phyloP scores from a whole-genome alignment of 2,329 filamentous ascomycete species.

The Trichothecium sympodiale region DNA sequence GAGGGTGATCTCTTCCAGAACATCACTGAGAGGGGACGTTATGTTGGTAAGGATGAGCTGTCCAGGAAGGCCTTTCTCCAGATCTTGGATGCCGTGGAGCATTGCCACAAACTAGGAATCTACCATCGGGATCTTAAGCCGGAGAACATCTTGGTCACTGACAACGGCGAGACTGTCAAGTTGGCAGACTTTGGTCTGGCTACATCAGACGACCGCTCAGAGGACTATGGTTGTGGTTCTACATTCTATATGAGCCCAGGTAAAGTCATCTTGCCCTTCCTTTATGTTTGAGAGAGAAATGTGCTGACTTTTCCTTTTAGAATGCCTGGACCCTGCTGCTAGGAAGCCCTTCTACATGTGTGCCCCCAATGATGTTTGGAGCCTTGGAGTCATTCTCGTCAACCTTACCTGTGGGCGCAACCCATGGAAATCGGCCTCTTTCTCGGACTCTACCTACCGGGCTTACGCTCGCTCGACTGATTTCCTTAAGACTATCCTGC shows the following conservation, averaged over 20 bases:
- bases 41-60: slow-evolving; percentile 82
- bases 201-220: slow-evolving; percentile 70
- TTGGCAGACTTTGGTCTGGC: slow-evolving; percentile 96
- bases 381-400: slow-evolving; percentile 92
- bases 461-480: slow-evolving; percentile 76
- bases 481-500: slow-evolving; percentile 88
- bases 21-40: slow-evolving; percentile 91
- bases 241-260: slow-evolving; percentile 99
- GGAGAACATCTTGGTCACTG: slow-evolving; percentile 90
- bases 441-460: slow-evolving; percentile 89
- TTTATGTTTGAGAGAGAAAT: slow-evolving; percentile 5
- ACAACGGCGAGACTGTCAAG: slow-evolving; percentile 82
- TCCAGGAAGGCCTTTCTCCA: slow-evolving; percentile 85
- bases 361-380: slow-evolving; percentile 95
- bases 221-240: slow-evolving; percentile 94
- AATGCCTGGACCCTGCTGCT: slow-evolving; percentile 75
- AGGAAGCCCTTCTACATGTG: slow-evolving; percentile 74
- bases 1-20: slow-evolving; percentile 96
- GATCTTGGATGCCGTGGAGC: slow-evolving; percentile 90
- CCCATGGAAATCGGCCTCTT: slow-evolving; percentile 93
- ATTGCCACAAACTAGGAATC: slow-evolving; percentile 86
- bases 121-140: slow-evolving; percentile 98
- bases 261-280: slow-evolving; percentile 34
- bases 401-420: slow-evolving; percentile 97
- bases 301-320: slow-evolving; percentile 30